phyloP scores from a whole-genome alignment of 495 filamentous ascomycete species.

The Aspergillus campestris region DNA sequence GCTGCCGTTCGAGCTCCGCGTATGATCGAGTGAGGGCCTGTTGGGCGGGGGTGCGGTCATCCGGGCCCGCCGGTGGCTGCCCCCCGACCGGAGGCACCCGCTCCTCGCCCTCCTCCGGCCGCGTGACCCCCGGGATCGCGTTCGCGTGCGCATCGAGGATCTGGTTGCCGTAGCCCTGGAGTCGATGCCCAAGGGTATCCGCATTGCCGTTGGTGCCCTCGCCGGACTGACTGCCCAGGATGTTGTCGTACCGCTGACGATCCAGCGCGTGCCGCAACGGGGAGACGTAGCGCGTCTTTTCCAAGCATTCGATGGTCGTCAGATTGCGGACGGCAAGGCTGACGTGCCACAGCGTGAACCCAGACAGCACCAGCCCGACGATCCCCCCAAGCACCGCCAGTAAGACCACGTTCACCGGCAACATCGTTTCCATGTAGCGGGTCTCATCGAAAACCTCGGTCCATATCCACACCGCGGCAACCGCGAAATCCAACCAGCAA shows the following conservation, averaged over 20 bases:
- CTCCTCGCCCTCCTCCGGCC: slow-evolving; percentile 72
- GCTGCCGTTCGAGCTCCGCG: slow-evolving; percentile 61
- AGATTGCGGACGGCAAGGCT: slow-evolving; percentile 66
- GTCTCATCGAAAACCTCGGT: slow-evolving; percentile 61
- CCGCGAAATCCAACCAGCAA: slow-evolving; percentile 70
- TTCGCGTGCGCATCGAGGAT: slow-evolving; percentile 76
- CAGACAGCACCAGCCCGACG: slow-evolving; percentile 77
- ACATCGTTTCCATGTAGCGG: slow-evolving; percentile 54
- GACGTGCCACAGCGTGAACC: slow-evolving; percentile 92
- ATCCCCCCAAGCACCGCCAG: slow-evolving; percentile 81
- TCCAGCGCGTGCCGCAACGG: slow-evolving; percentile 65
- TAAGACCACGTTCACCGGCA: slow-evolving; percentile 87
- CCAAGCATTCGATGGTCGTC: slow-evolving; percentile 91
- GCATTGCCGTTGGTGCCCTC: slow-evolving; percentile 14
- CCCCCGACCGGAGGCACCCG: slow-evolving; percentile 18
- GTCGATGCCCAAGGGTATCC: slow-evolving; percentile 49
- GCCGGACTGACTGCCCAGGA: background rate
- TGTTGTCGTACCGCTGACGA: slow-evolving; percentile 45
- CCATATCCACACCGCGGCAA: slow-evolving; percentile 71
- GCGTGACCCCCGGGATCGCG: slow-evolving; percentile 68
- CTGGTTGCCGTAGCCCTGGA: slow-evolving; percentile 64
- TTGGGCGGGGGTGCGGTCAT: slow-evolving; percentile 29
- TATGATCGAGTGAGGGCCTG: slow-evolving; percentile 52
- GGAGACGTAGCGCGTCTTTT: slow-evolving; percentile 86
- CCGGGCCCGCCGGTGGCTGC: slow-evolving; percentile 12